These are phyloP conservation scores for Chlamydomonas sp. DNA, from an alignment of 139 green algal species.

Conservation along the genomic window DNA sequence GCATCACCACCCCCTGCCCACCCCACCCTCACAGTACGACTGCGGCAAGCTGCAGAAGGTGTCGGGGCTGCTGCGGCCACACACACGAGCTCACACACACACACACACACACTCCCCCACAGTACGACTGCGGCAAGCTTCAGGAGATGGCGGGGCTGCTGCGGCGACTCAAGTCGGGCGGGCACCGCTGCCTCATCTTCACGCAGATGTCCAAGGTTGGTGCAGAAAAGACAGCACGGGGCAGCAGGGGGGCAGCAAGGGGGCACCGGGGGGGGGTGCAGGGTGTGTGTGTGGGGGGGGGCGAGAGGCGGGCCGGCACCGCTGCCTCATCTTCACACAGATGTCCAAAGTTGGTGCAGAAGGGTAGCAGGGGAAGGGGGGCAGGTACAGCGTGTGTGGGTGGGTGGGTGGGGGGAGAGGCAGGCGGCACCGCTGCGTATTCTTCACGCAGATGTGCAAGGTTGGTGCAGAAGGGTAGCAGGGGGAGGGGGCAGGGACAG, in stretches of 20 bases:
- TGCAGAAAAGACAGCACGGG: too few species aligned
- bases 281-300: too few species aligned
- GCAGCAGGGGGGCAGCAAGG: too few species aligned
- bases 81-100: neutral
- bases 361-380: too few species aligned
- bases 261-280: too few species aligned
- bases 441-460: slow-evolving; percentile 93
- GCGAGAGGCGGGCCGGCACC: slow-evolving; percentile 76
- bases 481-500: too few species aligned
- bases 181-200: slow-evolving; percentile 92
- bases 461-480: too few species aligned
- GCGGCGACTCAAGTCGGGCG: slow-evolving; percentile 63
- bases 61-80: neutral
- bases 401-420: slow-evolving; percentile 64
- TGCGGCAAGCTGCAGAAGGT: slow-evolving; percentile 83
- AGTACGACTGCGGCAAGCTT: neutral
- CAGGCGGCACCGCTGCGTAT: slow-evolving; percentile 81
- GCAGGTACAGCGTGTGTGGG: too few species aligned
- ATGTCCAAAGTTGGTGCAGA: too few species aligned
- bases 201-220: too few species aligned
- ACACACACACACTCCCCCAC: neutral
- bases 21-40: too few species aligned
- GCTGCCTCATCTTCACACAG: slow-evolving; percentile 94
- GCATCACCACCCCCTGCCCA: too few species aligned
- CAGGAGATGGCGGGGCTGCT: slow-evolving; percentile 80